Evolutionary conservation across 441 rosid genomes (phyloP).

Genomic region (Populus hybrid): DNA sequence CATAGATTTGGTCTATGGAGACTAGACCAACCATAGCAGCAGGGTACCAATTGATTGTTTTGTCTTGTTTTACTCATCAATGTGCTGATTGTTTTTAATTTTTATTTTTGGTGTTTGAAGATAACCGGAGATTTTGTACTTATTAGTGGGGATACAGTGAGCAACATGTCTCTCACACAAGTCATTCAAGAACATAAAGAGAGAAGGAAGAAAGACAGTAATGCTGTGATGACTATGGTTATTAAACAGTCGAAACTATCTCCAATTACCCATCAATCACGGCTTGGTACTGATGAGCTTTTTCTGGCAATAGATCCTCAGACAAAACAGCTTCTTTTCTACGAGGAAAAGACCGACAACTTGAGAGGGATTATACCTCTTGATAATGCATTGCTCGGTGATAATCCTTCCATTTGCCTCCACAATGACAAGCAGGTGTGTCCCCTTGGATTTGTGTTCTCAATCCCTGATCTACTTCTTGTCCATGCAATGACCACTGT

Average conservation of each 20-base stretch:
- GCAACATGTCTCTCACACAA: slow-evolving; percentile 82
- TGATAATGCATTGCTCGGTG: slow-evolving; percentile 64
- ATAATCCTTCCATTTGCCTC: slow-evolving; percentile 53
- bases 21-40: neutral
- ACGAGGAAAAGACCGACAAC: slow-evolving; percentile 67
- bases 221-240: slow-evolving; percentile 97
- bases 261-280: slow-evolving; percentile 64
- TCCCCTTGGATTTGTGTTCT: slow-evolving; percentile 12
- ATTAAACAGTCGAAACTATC: slow-evolving; percentile 75
- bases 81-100: slow-evolving; percentile 7
- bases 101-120: slow-evolving; percentile 39
- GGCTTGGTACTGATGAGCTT: slow-evolving; percentile 90
- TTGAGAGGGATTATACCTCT: slow-evolving; percentile 55
- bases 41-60: neutral
- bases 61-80: neutral
- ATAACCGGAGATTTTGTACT: slow-evolving; percentile 92
- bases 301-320: slow-evolving; percentile 83
- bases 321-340: slow-evolving; percentile 83
- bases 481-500: neutral
- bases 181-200: slow-evolving; percentile 85
- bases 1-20: neutral
- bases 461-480: neutral
- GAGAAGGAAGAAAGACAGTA: slow-evolving; percentile 77
- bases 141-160: slow-evolving; percentile 91
- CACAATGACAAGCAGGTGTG: slow-evolving; percentile 80